Conservation (phyloP, 2,329 filamentous ascomycete genomes). For the Emergomyces orientalis region DNA sequence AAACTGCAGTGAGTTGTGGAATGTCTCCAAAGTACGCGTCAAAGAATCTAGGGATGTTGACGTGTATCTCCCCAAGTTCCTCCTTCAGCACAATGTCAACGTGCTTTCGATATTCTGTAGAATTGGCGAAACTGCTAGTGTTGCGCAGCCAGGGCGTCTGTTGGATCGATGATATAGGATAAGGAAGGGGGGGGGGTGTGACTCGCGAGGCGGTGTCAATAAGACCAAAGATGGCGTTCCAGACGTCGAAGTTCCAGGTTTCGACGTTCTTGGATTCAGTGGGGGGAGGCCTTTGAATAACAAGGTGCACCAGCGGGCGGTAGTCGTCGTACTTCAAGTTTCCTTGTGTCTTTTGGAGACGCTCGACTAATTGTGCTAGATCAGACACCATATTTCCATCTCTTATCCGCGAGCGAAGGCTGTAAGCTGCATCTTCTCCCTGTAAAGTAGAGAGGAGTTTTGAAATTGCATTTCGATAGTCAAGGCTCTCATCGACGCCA, state of each 20-base stretch:
- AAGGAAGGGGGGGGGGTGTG: not conserved
- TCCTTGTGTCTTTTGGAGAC: constrained; percentile 2
- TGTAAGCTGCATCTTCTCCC: too few relatives aligned
- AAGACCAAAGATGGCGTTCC: constrained; percentile 7
- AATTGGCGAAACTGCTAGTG: constrained; percentile 17
- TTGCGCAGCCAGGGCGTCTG: constrained; percentile 15
- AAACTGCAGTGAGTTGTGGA: constrained; percentile 13
- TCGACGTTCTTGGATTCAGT: constrained; percentile 1
- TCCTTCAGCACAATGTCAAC: constrained; percentile 15
- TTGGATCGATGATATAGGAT: constrained; percentile 8
- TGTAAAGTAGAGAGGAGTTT: too few relatives aligned
- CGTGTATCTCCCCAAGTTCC: constrained; percentile 13
- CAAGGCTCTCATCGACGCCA: too few relatives aligned
- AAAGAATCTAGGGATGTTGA: constrained; percentile 19
- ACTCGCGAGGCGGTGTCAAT: not conserved
- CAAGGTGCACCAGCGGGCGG: constrained; percentile 6
- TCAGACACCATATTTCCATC: too few relatives aligned
- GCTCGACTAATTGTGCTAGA: not conserved
- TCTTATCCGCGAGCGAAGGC: too few relatives aligned
- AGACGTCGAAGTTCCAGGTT: constrained; percentile 7
- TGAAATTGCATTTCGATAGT: too few relatives aligned
- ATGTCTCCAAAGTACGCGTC: constrained; percentile 18
- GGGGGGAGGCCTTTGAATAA: constrained; percentile 7
- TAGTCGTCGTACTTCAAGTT: constrained; percentile 9
- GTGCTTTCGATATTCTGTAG: constrained; percentile 15